Conservation (phyloP, 805 yeast genomes). For the Metschnikowia baotianmanensis region DNA sequence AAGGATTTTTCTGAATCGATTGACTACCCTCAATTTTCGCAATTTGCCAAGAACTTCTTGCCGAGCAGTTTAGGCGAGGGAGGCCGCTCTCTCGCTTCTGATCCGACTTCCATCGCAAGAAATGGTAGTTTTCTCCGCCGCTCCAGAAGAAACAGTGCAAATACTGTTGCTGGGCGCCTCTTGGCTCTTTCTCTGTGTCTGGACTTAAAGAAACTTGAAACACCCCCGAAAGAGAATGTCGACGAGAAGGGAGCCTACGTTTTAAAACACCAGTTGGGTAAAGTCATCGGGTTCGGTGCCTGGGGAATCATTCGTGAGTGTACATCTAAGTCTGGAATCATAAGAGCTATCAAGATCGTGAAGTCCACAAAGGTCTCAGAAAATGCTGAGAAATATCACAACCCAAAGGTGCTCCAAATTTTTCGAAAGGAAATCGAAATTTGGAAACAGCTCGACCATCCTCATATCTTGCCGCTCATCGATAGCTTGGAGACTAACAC, state of each 20-base stretch:
- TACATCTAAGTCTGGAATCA: conserved; percentile 29
- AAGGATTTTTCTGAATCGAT: conserved; percentile 37
- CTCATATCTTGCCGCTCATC: conserved; percentile 60
- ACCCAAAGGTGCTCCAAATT: conserved; percentile 50
- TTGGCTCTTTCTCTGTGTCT: conserved; percentile 38
- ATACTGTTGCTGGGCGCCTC: conserved; percentile 41
- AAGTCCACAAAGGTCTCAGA: conserved; percentile 30
- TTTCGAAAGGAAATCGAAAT: conserved; percentile 70
- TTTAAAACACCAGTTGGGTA: conserved; percentile 62
- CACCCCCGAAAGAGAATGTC: conserved; percentile 33
- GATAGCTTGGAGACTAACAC: conserved; percentile 59
- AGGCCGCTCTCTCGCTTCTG: conserved; percentile 20
- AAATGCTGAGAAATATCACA: conserved; percentile 26
- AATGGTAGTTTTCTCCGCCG: conserved; percentile 32
- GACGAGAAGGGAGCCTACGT: conserved; percentile 72
- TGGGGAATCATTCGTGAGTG: conserved; percentile 87
- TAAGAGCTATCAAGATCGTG: conserved; percentile 62
- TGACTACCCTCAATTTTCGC: conserved; percentile 44
- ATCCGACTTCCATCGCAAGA: conserved; percentile 13
- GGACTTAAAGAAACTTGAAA: conserved; percentile 30
- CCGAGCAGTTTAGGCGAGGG: conserved; percentile 25
- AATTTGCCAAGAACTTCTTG: conserved; percentile 37
- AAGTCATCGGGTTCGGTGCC: conserved; percentile 82
- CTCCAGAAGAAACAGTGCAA: conserved; percentile 31
- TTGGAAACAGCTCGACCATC: conserved; percentile 71